Evolutionary conservation across 2,329 filamentous ascomycete species (phyloP).

Genomic region (Cadophora malorum): DNA sequence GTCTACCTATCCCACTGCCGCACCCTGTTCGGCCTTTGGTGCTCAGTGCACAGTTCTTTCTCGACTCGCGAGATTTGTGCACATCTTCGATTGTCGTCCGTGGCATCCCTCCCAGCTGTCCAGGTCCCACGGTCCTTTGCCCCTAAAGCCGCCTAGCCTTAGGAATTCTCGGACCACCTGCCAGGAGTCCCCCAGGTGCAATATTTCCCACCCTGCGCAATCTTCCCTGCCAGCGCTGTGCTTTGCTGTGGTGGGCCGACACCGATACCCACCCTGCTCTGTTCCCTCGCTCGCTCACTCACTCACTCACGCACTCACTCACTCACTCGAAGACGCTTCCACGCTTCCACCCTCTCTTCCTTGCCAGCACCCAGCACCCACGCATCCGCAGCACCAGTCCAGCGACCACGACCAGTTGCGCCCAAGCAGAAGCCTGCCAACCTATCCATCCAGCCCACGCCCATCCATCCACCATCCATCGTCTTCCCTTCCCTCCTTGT

Average conservation of each 20-base stretch:
- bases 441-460: background rate
- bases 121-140: conserved; percentile 6
- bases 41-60: background rate
- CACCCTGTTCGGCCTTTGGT: background rate
- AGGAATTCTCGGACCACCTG: conserved; percentile 17
- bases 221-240: conserved; percentile 1
- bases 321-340: background rate
- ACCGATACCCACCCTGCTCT: background rate
- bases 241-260: background rate
- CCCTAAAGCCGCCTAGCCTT: conserved; percentile 21
- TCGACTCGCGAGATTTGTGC: conserved; percentile 13
- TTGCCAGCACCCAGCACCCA: background rate
- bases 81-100: conserved; percentile 12
- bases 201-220: background rate
- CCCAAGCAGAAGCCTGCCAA: too few relatives aligned
- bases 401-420: background rate
- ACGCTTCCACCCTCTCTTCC: background rate
- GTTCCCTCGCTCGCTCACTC: background rate
- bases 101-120: conserved; percentile 20
- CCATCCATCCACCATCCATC: background rate
- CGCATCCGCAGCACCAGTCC: background rate
- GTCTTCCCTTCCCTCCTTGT: background rate
- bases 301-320: background rate
- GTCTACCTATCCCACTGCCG: background rate
- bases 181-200: conserved; percentile 1